Evolutionary conservation across 257 asterid species (phyloP).

Genomic region (Misopates orontium): DNA sequence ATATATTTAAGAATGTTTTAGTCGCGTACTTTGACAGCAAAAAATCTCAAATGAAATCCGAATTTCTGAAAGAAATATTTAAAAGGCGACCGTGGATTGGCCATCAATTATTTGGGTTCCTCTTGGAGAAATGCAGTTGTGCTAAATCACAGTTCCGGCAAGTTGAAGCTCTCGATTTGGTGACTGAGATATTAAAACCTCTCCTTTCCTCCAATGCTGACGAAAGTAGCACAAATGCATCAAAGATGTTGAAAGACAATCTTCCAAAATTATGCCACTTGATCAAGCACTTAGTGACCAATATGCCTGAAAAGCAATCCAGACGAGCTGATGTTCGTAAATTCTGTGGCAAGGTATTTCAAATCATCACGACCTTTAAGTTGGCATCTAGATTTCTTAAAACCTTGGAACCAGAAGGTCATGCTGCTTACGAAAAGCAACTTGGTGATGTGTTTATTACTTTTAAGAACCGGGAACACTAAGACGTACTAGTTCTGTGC

Average conservation of each 20-base stretch:
- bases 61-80: conserved; percentile 70
- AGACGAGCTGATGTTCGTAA: conserved; percentile 82
- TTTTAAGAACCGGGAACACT: conserved; percentile 43
- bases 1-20: conserved; percentile 51
- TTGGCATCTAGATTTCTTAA: conserved; percentile 45
- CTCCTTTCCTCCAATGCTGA: conserved; percentile 34
- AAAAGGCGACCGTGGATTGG: conserved; percentile 83
- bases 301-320: conserved; percentile 85
- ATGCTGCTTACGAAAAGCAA: conserved; percentile 58
- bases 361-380: conserved; percentile 43
- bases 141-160: conserved; percentile 73
- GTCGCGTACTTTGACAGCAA: conserved; percentile 74
- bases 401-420: conserved; percentile 59
- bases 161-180: conserved; percentile 84
- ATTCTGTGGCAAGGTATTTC: conserved; percentile 75
- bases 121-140: conserved; percentile 74
- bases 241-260: conserved; percentile 49
- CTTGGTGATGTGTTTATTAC: conserved; percentile 61
- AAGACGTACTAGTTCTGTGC: neutral
- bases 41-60: conserved; percentile 78
- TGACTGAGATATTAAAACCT: conserved; percentile 57
- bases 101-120: conserved; percentile 55
- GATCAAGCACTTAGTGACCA: conserved; percentile 52
- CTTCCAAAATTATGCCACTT: conserved; percentile 48
- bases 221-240: conserved; percentile 28